Conservation (phyloP, 164 flowering plant genomes). For the Sextonia rubra region DNA sequence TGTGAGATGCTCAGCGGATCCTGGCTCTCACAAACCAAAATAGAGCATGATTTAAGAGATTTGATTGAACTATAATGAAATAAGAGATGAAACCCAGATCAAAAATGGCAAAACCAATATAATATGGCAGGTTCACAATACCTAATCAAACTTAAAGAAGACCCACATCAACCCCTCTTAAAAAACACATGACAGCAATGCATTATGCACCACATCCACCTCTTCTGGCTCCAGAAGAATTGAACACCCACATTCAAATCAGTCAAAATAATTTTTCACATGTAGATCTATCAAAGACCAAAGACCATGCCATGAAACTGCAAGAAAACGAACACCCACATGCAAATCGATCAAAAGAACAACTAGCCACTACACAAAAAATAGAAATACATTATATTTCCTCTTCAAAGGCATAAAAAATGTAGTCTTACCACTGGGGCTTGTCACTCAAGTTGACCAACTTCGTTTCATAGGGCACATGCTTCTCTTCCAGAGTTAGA, state of each 20-base stretch:
- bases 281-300: neutral
- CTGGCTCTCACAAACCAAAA: too few relatives aligned
- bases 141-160: too few relatives aligned
- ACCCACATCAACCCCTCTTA: neutral
- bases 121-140: neutral
- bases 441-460: constrained; percentile 56
- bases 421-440: constrained; percentile 61
- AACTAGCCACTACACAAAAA: neutral
- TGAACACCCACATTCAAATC: neutral
- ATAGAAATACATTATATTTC: neutral
- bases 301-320: neutral
- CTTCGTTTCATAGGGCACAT: constrained; percentile 53
- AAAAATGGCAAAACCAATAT: neutral
- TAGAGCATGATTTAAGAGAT: too few relatives aligned
- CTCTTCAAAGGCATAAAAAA: neutral
- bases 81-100: neutral
- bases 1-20: too few relatives aligned
- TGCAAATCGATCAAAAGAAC: neutral
- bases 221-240: constrained; percentile 84
- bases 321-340: neutral
- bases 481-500: constrained; percentile 85
- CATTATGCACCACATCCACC: constrained; percentile 71
- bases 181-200: neutral
- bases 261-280: neutral
- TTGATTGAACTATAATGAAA: too few relatives aligned